Conservation (phyloP, 2,329 filamentous ascomycete genomes). For the Diaporthe destruens region DNA sequence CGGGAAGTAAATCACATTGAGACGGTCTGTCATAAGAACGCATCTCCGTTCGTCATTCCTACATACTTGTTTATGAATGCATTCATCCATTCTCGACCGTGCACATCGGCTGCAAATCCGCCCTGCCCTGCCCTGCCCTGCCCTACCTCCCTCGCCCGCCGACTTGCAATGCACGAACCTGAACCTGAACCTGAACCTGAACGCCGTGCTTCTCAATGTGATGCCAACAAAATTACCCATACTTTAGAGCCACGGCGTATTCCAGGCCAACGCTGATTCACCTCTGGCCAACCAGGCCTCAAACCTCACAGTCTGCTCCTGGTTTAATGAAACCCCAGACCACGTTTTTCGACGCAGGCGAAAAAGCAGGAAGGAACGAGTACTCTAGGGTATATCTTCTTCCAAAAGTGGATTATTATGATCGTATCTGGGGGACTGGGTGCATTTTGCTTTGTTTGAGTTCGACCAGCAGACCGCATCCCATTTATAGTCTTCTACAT, state of each 20-base stretch:
- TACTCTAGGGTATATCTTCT: background rate
- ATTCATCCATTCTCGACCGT: background rate
- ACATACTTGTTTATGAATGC: background rate
- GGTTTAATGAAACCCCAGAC: background rate
- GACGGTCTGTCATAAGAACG: background rate
- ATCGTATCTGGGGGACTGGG: background rate
- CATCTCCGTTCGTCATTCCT: background rate
- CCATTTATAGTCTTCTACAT: background rate
- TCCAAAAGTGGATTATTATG: background rate
- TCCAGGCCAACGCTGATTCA: background rate
- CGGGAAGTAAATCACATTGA: background rate
- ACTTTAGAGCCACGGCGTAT: background rate
- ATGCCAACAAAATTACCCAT: constrained; percentile 3
- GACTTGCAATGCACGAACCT: background rate
- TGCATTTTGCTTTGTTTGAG: background rate
- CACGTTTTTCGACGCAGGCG: background rate
- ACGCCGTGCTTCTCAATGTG: constrained; percentile 32
- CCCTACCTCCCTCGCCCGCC: background rate
- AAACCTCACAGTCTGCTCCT: background rate
- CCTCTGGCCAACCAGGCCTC: background rate
- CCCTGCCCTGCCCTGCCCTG: background rate
- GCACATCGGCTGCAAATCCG: background rate
- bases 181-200: constrained; percentile 10
- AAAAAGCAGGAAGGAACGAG: background rate
- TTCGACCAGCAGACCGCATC: background rate